Base-by-base conservation (phyloP, 1,284 basidiomycete genomes). In the Testicularia cyperi region DNA sequence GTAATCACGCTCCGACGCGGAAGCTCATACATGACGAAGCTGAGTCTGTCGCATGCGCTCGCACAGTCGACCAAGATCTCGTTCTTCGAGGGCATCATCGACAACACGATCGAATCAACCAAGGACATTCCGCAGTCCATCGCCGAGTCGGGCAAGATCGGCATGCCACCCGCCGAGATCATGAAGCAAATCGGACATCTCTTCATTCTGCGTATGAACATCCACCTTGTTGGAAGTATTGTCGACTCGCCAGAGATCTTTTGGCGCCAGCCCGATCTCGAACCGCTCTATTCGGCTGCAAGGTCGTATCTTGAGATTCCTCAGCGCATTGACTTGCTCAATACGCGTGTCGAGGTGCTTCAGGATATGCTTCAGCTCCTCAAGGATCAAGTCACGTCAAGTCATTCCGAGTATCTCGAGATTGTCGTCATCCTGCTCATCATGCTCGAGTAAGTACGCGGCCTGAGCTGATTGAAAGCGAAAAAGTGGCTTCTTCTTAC, bases 321-420 rank as follows among this genome's bases (percentile, higher is more conserved):
- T 3, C 92, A 95, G 77, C 84, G 92, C 39, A 91, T 95, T 65
- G 89, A 94, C 75, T 80, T 96, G 29, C 80, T 97, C 48, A 96
- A 95, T 78, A 90, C 90, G 23, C 86, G 92, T 51, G 92, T 96
- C 18, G 92, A 92, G 46, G 81, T 96, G 48, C 80, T 97, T 28
- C 92, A 97, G 81, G 92, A 97, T 76, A 95, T 97, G 89, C 83
- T 97, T 8, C 88, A 92, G 76, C 82, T 97, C 41, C 81, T 97
- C 37, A 96, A 96, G 78, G 92, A 96, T 78, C 88, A 88, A 8
- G 92, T 95, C 25, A 90, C 90, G 18, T 90, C 86, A 56, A 84
- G 85, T 68, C 92, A 97, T 69, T 86, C 89, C 2, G 92, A 97
- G 78, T 84, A 90, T 28, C 81, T 97, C n/a, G 92, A 97, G 77